A percentile compares a stretch with the other conserved stretches of the same genome.
Conservation (phyloP, 192 early-diverging fungal genomes). For the Geranomyces variabilis region DNA sequence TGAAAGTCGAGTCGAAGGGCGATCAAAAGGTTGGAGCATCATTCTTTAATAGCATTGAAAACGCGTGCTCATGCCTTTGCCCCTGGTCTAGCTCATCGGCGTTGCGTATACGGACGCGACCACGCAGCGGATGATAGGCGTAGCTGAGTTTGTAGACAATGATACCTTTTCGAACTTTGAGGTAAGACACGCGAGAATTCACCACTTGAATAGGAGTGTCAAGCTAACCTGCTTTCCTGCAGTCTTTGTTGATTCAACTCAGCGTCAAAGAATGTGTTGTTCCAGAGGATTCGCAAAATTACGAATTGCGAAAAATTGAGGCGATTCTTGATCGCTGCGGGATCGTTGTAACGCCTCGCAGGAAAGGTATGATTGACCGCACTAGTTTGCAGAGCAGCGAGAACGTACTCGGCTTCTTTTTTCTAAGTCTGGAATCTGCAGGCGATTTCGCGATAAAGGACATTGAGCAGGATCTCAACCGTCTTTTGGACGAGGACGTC, state of each 20-base stretch:
- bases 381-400: too few relatives aligned
- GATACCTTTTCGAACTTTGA: conserved; percentile 93
- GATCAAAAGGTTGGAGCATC: conserved; percentile 62
- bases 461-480: conserved; percentile 84
- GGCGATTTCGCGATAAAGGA: conserved; percentile 74
- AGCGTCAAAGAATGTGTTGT: conserved; percentile 92
- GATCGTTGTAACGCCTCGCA: conserved; percentile 72
- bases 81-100: conserved; percentile 62
- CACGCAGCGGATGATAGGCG: conserved; percentile 69
- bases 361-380: conserved; percentile 64
- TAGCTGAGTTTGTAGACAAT: conserved; percentile 91
- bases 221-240: neutral
- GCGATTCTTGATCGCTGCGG: conserved; percentile 75
- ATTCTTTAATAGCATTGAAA: neutral
- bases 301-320: conserved; percentile 71
- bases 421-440: conserved; percentile 1
- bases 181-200: conserved; percentile 38
- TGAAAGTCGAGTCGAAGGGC: conserved; percentile 59
- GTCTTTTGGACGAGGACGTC: conserved; percentile 71
- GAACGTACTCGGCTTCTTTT: too few relatives aligned
- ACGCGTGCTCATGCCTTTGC: neutral
- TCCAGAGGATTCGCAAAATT: conserved; percentile 57
- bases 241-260: conserved; percentile 89
- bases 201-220: neutral
- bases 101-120: conserved; percentile 90